Percentiles rank a stretch among this genome's conserved stretches.
Evolutionary conservation across 192 early-diverging fungal genomes (phyloP).

Genomic region (Gonapodya sp.): DNA sequence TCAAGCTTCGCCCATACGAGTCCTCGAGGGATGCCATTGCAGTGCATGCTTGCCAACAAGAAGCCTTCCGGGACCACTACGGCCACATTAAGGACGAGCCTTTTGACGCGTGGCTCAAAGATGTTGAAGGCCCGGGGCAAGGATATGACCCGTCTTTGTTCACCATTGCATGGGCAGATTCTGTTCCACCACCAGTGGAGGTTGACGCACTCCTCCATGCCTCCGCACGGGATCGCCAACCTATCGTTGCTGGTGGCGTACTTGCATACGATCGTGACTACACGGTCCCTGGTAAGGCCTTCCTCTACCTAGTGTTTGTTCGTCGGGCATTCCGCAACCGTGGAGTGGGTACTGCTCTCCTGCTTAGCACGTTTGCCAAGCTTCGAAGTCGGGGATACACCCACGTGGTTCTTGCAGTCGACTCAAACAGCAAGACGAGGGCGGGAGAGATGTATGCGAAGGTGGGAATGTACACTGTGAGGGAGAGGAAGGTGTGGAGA

Average conservation of each 20-base stretch:
- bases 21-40: background rate
- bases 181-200: too few species aligned
- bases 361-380: background rate
- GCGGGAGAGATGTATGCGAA: background rate
- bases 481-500: background rate
- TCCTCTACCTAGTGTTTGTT: background rate
- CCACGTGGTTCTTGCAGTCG: background rate
- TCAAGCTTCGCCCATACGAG: background rate
- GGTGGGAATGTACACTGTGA: background rate
- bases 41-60: background rate
- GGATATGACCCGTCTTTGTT: background rate
- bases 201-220: too few species aligned
- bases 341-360: background rate
- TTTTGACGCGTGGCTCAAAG: background rate
- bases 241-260: background rate
- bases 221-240: background rate
- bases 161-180: background rate
- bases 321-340: background rate
- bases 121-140: background rate
- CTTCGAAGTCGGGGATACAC: background rate
- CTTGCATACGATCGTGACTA: background rate
- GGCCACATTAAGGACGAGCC: background rate
- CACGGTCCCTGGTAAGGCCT: background rate
- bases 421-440: background rate
- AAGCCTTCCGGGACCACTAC: background rate